A percentile compares a stretch with the other conserved stretches of the same genome.
Conservation (phyloP, 495 filamentous ascomycete species). For the Friedmanniomyces simplex region DNA sequence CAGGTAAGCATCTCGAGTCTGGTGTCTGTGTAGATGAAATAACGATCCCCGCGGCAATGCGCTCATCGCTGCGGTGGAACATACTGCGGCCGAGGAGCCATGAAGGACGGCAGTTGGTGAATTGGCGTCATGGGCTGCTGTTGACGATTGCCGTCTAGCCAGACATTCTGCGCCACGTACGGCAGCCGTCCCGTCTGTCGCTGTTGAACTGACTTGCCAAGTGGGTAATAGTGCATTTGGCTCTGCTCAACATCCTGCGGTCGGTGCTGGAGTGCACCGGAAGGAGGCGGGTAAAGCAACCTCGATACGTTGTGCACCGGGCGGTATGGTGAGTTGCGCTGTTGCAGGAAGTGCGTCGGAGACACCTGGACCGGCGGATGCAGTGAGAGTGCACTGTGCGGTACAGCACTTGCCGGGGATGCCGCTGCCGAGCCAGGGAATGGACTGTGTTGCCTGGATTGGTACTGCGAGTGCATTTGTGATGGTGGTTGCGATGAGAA, state of each 20-base stretch:
- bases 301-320: constrained; percentile 83
- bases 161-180: constrained; percentile 40
- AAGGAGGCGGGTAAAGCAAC: constrained; percentile 77
- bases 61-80: background rate
- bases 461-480: constrained; percentile 32
- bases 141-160: constrained; percentile 22
- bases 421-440: constrained; percentile 28
- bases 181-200: constrained; percentile 74
- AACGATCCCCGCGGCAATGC: no score
- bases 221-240: constrained; percentile 93
- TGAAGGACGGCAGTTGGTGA: constrained; percentile 30
- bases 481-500: constrained; percentile 41
- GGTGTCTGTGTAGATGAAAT: no score
- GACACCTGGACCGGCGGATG: constrained; percentile 46
- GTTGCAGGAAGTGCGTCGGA: constrained; percentile 50
- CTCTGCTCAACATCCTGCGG: constrained; percentile 49
- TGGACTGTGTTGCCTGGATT: constrained; percentile 31
- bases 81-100: constrained; percentile 1
- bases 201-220: constrained; percentile 65
- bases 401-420: constrained; percentile 26
- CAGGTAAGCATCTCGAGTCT: no score
- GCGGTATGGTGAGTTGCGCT: constrained; percentile 77
- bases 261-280: constrained; percentile 65
- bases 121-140: constrained; percentile 20
- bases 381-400: constrained; percentile 14